Conservation (phyloP, 2,329 filamentous ascomycete genomes). For the Aspergillus candidus region DNA sequence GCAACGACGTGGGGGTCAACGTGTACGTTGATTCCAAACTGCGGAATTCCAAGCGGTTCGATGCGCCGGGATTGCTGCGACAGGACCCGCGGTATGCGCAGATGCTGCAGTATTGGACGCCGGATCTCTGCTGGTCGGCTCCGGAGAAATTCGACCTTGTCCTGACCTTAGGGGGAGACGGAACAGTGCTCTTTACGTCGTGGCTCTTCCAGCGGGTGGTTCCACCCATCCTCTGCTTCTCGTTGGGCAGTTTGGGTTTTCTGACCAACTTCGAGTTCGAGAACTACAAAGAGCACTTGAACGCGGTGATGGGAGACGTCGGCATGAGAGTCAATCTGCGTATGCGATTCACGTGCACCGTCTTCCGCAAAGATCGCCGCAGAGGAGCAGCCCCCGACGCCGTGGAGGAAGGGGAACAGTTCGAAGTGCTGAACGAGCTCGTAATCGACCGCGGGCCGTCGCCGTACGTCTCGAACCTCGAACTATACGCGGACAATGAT, state of each 20-base stretch:
- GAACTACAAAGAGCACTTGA: conserved; percentile 78
- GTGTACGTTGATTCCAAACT: conserved; percentile 98
- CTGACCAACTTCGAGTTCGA: conserved; percentile 95
- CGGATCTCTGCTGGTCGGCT: conserved; percentile 86
- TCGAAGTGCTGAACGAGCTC: conserved; percentile 96
- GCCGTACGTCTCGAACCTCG: conserved; percentile 93
- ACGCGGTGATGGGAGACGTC: conserved; percentile 83
- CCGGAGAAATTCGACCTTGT: conserved; percentile 96
- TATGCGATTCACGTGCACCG: conserved; percentile 98
- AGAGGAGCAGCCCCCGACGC: conserved; percentile 46
- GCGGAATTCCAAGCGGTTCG: conserved; percentile 79
- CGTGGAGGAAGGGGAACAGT: conserved; percentile 87
- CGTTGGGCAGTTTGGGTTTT: conserved; percentile 87
- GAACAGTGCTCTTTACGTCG: conserved; percentile 92
- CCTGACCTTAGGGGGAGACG: conserved; percentile 85
- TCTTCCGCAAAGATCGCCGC: conserved; percentile 64
- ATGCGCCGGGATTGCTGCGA: conserved; percentile 63
- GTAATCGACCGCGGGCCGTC: conserved; percentile 96
- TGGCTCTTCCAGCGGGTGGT: conserved; percentile 97
- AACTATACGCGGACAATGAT: conserved; percentile 92
- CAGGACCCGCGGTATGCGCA: conserved; percentile 69
- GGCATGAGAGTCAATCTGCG: conserved; percentile 97
- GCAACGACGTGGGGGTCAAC: conserved; percentile 82
- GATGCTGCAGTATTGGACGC: conserved; percentile 94
- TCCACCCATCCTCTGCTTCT: conserved; percentile 86